These are phyloP conservation scores for Boletus barrowsii DNA, from an alignment of 768 basidiomycete species.

Conservation along the genomic window DNA sequence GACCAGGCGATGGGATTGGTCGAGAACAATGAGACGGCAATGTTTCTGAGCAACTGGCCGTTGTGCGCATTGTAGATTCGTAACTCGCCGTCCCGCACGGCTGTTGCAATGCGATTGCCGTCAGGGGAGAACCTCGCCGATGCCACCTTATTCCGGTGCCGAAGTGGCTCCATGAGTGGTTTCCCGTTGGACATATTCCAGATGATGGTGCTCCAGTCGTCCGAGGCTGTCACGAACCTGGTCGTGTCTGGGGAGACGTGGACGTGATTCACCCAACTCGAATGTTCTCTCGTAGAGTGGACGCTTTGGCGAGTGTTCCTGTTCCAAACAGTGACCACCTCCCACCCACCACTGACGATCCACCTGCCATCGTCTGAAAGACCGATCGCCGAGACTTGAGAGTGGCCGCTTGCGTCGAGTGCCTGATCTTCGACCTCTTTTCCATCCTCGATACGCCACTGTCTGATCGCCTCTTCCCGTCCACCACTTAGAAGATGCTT, in stretches of 20 bases:
- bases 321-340: neutral
- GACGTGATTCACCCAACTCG: neutral
- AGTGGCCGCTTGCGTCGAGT: neutral
- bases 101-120: neutral
- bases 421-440: neutral
- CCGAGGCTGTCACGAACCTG: neutral
- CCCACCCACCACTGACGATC: neutral
- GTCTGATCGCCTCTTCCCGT: neutral
- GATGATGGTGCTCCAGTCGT: neutral
- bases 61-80: neutral
- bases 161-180: neutral
- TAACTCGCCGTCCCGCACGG: neutral
- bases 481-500: slow-evolving; percentile 1
- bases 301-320: neutral
- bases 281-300: neutral
- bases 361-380: neutral
- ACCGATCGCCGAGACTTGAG: neutral
- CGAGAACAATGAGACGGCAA: neutral
- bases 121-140: neutral
- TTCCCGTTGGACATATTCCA: neutral
- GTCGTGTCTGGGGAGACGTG: neutral
- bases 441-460: neutral
- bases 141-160: neutral
- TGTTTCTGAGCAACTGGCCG: neutral
- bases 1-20: neutral